Evolutionary conservation across 768 basidiomycete genomes (phyloP), one percentile per base, ranked within the genome.

Genomic region (Hericium rajendrae): DNA sequence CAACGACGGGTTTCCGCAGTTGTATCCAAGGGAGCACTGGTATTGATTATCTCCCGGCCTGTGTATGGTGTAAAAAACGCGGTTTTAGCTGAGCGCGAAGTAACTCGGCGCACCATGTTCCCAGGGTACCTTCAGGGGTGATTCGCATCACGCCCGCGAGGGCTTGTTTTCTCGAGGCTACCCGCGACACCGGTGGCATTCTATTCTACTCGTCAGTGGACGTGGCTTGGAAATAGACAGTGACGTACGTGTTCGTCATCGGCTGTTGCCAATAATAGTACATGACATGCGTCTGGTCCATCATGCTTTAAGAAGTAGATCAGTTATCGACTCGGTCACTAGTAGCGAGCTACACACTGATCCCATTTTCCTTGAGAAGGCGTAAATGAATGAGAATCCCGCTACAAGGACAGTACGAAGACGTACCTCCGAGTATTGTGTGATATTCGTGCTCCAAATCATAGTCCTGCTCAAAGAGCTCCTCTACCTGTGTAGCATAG

Each of bases 211-310:
- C 12, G 13, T 43, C 12, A 16, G 2, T n/a, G 41, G 20, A 4
- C 32, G 32, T 32, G 32, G 32, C 32, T 32, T 32, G 26, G 26
- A 32, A 32, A 32, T 8, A 32, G 32, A 10, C 43, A 18, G 15
- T 16, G 38, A 18, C 76, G 43, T 54, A 80, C 77, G 78, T 78
- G 67, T 87, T 80, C 15, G 76, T 73, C 78, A 81, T 81, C 4
- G 85, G 85, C 63, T 84, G 83, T 59, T 88, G 85, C 82, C 84
- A 86, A 68, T 87, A 85, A 60, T 75, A 79, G 59, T 83, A 86
- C 55, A 78, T 78, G 56, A 82, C 64, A 68, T 81, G 83, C 16
- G 84, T 83, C 64, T 86, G 84, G 64, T 84, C 82, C 81, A 87
- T 84, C 79, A 87, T 85, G 64, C 58, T 62, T 24, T n/a, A n/a